Percentiles rank a stretch among this genome's conserved stretches.
phyloP scores from a whole-genome alignment of 257 asterid genomes.

The Nicotiana otophora region DNA sequence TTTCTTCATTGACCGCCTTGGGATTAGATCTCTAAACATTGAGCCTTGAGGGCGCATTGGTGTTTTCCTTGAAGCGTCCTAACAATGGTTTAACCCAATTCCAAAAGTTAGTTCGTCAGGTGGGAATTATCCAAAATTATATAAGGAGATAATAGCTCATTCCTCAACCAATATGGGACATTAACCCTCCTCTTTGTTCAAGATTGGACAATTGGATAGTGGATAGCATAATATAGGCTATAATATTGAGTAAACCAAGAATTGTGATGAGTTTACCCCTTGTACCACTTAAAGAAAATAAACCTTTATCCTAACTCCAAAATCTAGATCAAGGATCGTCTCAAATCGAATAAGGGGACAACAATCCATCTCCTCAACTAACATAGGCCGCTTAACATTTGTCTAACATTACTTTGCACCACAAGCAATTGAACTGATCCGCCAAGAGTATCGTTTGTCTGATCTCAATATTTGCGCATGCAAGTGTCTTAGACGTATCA shows the following conservation, averaged over 20 bases:
- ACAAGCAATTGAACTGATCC: not conserved
- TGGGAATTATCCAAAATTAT: not conserved
- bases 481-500: not conserved
- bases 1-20: too few relatives aligned
- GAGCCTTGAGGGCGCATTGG: not conserved
- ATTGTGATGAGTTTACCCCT: not conserved
- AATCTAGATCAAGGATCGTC: not conserved
- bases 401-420: not conserved
- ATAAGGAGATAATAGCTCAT: not conserved
- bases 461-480: not conserved
- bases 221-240: not conserved
- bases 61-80: not conserved
- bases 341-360: not conserved
- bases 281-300: too few relatives aligned
- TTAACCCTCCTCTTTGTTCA: not conserved
- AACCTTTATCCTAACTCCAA: not conserved
- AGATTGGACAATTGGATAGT: not conserved
- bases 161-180: not conserved
- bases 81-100: not conserved
- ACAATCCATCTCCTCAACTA: not conserved
- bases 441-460: not conserved
- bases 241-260: not conserved
- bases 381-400: not conserved
- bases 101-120: not conserved
- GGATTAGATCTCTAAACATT: not conserved